A percentile compares a stretch with the other conserved stretches of the same genome.
Conservation (phyloP, 169 alveolate genomes). For the Cryptosporidium canis region DNA sequence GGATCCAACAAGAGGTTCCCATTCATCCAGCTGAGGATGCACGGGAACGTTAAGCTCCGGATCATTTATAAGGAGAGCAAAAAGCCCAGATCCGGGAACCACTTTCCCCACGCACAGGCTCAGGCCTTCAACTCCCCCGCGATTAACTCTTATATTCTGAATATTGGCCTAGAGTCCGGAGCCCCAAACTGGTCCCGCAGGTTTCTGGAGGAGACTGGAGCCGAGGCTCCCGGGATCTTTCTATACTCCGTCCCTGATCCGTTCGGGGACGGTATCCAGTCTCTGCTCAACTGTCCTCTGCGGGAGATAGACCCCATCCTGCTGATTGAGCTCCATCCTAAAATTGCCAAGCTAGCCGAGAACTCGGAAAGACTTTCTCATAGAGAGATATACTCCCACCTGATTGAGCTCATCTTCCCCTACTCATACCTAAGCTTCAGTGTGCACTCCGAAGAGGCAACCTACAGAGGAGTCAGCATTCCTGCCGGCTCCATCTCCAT, state of each 20-base stretch:
- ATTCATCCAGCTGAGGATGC: conserved; percentile 23
- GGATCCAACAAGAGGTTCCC: not conserved
- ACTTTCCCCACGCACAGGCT: not conserved
- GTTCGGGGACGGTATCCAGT: conserved; percentile 21
- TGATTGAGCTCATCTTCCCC: conserved; percentile 22
- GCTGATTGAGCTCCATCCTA: conserved; percentile 46
- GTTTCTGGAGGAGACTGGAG: not conserved
- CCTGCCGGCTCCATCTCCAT: conserved; percentile 13
- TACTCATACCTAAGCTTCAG: conserved; percentile 25
- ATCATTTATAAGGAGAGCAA: conserved; percentile 27
- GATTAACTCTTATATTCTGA: conserved; percentile 9
- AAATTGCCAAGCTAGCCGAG: conserved; percentile 14
- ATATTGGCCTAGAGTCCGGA: conserved; percentile 13
- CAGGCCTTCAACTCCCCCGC: not conserved
- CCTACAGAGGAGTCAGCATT: conserved; percentile 34
- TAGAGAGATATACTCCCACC: conserved; percentile 9
- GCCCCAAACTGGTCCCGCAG: not conserved
- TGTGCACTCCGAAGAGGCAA: not conserved
- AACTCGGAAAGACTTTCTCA: not conserved
- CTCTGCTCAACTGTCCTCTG: conserved; percentile 20
- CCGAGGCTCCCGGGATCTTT: not conserved
- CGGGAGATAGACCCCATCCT: conserved; percentile 47
- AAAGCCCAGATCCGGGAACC: not conserved
- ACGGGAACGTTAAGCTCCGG: conserved; percentile 33
- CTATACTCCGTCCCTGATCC: conserved; percentile 55